Percentiles rank a stretch among this genome's conserved stretches.
These are phyloP conservation scores for Macrophomina phaseolina DNA, from an alignment of 2,329 filamentous ascomycete genomes.

Conservation along the genomic window DNA sequence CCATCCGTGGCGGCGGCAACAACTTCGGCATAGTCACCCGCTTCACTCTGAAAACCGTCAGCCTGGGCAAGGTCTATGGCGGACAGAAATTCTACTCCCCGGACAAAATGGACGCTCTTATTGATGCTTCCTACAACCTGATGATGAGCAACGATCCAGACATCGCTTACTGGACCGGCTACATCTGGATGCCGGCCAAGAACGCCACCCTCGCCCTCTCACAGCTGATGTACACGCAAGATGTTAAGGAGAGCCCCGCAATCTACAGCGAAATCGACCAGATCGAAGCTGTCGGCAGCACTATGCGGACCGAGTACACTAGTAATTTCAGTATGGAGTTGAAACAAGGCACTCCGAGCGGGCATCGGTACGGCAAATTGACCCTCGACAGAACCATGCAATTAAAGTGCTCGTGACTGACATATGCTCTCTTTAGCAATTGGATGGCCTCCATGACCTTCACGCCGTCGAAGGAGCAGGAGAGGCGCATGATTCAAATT, in stretches of 20 bases:
- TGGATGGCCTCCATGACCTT: constrained; percentile 6
- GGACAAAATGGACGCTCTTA: constrained; percentile 33
- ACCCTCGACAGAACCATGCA: not conserved
- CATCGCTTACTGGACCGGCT: constrained; percentile 17
- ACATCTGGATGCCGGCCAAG: constrained; percentile 1
- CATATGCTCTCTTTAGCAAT: constrained; percentile 12
- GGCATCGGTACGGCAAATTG: constrained; percentile 28
- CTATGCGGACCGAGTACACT: constrained; percentile 35
- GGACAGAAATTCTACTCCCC: constrained; percentile 41
- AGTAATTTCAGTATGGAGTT: constrained; percentile 35
- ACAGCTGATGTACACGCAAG: constrained; percentile 34
- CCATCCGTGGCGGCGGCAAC: constrained; percentile 44
- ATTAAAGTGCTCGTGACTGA: not conserved
- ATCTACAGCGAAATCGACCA: constrained; percentile 35
- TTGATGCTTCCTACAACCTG: constrained; percentile 33
- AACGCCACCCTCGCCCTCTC: constrained; percentile 33
- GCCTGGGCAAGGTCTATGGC: constrained; percentile 39
- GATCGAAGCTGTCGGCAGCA: constrained; percentile 33
- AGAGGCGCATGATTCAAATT: constrained; percentile 5
- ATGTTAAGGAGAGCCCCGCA: constrained; percentile 32
- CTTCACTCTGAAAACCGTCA: constrained; percentile 33
- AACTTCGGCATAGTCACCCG: constrained; percentile 48
- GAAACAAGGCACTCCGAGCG: not conserved
- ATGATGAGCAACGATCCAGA: constrained; percentile 32
- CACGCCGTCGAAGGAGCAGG: not conserved